Evolutionary conservation across 495 filamentous ascomycete genomes (phyloP).

Genomic region (Tuber aestivum): DNA sequence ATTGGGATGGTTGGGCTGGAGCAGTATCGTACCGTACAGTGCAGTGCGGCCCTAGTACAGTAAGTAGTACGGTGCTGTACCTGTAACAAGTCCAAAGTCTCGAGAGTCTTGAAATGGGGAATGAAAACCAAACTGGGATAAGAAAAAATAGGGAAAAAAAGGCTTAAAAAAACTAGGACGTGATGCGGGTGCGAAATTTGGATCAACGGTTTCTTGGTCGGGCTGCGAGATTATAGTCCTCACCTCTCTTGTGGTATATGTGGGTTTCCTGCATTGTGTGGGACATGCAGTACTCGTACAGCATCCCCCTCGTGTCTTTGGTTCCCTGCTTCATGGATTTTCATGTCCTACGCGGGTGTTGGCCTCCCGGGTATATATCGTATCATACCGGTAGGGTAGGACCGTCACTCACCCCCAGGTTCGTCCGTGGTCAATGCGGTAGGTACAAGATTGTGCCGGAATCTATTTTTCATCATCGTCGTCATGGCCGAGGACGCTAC

Average conservation of each 20-base stretch:
- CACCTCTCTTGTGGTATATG: background rate
- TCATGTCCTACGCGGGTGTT: background rate
- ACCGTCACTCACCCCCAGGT: background rate
- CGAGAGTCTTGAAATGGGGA: background rate
- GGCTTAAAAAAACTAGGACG: background rate
- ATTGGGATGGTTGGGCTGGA: background rate
- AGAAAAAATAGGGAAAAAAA: background rate
- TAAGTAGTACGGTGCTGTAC: background rate
- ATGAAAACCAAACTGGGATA: background rate
- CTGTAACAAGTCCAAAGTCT: background rate
- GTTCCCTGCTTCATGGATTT: background rate
- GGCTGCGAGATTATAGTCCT: background rate
- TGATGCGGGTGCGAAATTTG: background rate
- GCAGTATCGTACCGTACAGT: background rate
- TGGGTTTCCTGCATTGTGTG: background rate
- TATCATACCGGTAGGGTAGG: background rate
- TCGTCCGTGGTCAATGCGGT: background rate
- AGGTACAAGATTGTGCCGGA: background rate
- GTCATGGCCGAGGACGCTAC: background rate
- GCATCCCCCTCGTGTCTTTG: background rate
- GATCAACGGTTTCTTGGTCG: conserved; percentile 1
- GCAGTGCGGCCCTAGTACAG: background rate
- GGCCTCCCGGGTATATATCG: background rate
- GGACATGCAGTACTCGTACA: background rate
- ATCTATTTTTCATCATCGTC: background rate